phyloP scores from a whole-genome alignment of 1,139 yeast species.

The Geotrichum citri-aurantii region DNA sequence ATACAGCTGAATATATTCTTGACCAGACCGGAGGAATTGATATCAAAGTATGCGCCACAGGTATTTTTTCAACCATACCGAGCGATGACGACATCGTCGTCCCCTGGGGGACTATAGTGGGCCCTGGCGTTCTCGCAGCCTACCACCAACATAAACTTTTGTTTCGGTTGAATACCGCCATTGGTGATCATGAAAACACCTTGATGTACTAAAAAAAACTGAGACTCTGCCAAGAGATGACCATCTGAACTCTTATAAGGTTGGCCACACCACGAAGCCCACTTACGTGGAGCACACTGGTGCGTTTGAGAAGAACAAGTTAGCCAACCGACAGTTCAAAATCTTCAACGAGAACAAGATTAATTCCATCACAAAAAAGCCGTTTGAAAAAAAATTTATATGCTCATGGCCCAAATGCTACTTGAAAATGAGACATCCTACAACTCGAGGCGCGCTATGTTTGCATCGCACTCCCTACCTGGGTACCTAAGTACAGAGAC shows the following conservation, averaged over 20 bases:
- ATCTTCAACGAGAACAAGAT: constrained; percentile 63
- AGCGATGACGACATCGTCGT: constrained; percentile 60
- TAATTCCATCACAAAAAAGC: constrained; percentile 60
- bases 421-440: constrained; percentile 50
- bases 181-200: constrained; percentile 75
- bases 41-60: constrained; percentile 83
- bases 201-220: constrained; percentile 64
- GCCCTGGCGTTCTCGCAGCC: constrained; percentile 83
- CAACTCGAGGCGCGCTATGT: constrained; percentile 54
- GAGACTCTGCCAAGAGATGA: constrained; percentile 52
- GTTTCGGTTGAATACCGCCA: constrained; percentile 79
- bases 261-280: constrained; percentile 64
- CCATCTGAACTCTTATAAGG: constrained; percentile 54
- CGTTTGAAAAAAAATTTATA: constrained; percentile 64
- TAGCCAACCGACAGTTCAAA: constrained; percentile 67
- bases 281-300: constrained; percentile 62
- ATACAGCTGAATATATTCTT: constrained; percentile 66
- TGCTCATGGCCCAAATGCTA: constrained; percentile 70
- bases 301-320: constrained; percentile 62
- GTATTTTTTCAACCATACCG: constrained; percentile 57
- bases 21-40: constrained; percentile 79
- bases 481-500: constrained; percentile 59
- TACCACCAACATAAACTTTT: constrained; percentile 84
- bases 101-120: constrained; percentile 78
- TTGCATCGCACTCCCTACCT: constrained; percentile 55